Evolutionary conservation across 2,329 filamentous ascomycete genomes (phyloP), one percentile per base, ranked within the genome.

Genomic region (Penicillium sp.): DNA sequence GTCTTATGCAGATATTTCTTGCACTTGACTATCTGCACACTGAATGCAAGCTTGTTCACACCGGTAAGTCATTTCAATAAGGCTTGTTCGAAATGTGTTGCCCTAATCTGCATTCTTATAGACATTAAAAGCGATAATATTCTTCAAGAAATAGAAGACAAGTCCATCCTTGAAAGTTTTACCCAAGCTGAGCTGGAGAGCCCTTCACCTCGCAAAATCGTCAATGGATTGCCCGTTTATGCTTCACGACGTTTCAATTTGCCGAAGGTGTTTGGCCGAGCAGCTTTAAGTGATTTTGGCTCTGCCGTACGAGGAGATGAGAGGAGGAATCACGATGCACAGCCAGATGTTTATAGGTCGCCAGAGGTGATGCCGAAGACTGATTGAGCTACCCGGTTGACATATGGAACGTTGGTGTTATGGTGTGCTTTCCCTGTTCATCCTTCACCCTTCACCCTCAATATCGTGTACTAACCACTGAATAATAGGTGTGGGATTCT

Each of bases 11-110:
- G 34, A 31, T 75, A 5, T 73, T 79, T 22, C 69, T 71, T 37
- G 77, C 75, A 18, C 70, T 79, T 5, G 74, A 80, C 24, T 64
- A 72, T 8, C 18, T 50, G n/a, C 48, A 50, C 26, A 50, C 37
- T 16, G 48, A 50, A 31, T 50, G 72, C 65, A 72, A 74, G 35
- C 62, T 81, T 55, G 69, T 78, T 22, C 78, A 81, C 61, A 50
- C 37, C 2, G 48, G 37, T 34, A 38, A 29, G 10, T 1, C 6
- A 1, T 29, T 24, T 34, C n/a, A 7, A 20, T 29, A 29, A 29
- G n/a, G 11, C 35, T 24, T 16, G 24, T 6, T 13, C 8, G 5
- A 32, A 13, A 3, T 4, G 7, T n/a, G 1, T 26, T 24, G 3
- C 22, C 43, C 35, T 47, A 24, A 53, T 22, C 4, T n/a, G 6